phyloP scores from a whole-genome alignment of 108 stramenopile genomes.

The Pseudonitzschia multistriata region DNA sequence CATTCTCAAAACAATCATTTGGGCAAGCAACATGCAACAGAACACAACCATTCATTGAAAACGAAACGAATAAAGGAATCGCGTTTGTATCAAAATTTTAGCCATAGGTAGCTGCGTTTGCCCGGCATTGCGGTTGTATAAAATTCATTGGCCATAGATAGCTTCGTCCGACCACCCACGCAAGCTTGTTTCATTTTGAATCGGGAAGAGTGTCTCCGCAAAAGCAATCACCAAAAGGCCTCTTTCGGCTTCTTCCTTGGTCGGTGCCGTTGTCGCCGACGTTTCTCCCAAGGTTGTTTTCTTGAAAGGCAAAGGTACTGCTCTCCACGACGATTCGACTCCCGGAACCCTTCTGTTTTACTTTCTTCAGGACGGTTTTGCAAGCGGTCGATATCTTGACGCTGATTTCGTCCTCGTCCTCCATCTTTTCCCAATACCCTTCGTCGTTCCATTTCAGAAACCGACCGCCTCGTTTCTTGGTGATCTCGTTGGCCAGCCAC shows the following conservation, averaged over 20 bases:
- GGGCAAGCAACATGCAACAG: too few relatives aligned
- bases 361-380: background rate
- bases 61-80: too few relatives aligned
- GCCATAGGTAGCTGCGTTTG: too few relatives aligned
- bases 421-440: slow-evolving; percentile 2
- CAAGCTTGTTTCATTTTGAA: background rate
- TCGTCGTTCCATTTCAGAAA: slow-evolving; percentile 10
- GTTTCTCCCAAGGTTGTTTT: background rate
- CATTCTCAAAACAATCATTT: too few relatives aligned
- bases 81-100: too few relatives aligned
- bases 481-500: background rate
- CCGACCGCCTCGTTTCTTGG: background rate
- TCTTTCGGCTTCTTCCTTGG: background rate
- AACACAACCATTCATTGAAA: too few relatives aligned
- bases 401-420: background rate
- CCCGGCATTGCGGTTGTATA: too few relatives aligned
- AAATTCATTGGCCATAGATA: too few relatives aligned
- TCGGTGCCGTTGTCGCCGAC: background rate
- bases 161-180: too few relatives aligned
- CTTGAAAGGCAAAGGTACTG: background rate
- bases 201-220: background rate
- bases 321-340: background rate
- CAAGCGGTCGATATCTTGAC: slow-evolving; percentile 7
- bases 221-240: background rate
- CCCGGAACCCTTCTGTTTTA: background rate